Evolutionary conservation across 2,329 filamentous ascomycete genomes (phyloP), one percentile per base, ranked within the genome.

Genomic region (Didymella pomorum): DNA sequence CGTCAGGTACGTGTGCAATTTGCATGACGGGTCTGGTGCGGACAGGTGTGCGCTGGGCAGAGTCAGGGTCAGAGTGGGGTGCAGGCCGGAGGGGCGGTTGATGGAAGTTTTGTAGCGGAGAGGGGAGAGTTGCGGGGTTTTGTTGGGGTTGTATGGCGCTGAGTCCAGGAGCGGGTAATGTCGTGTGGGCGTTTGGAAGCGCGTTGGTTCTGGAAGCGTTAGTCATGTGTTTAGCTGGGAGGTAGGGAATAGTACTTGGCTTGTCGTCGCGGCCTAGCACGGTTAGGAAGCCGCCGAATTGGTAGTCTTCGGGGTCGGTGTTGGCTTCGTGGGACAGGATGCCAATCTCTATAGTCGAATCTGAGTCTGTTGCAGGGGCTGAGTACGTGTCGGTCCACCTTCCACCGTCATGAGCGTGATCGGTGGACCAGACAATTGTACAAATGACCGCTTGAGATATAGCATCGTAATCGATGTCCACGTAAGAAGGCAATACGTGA

Each of bases 181-280:
- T 0, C 93, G 87, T 65, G 96, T 95, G 23, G 89, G 87, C 66
- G 97, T 96, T 42, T 90, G 87, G 79, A 98, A 97, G 44, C 94
- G 81, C 0, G 91, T 90, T 2, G 90, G 84, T 37, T 89, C 90
- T 85, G 64, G 49, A 14, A 11, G n/a, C 50, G 52, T 54, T 35
- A 48, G 42, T 63, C 62, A 33, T 44, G 39, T 39, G 1, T 4
- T 41, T n/a, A 18, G 33, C 20, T 16, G 7, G 37, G 4, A 41
- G 21, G 29, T 18, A 20, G 20, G 41, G 21, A 29, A 29, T 55
- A 78, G 53, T 50, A 86, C 85, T 83, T 11, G 91, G 87, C 63
- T 87, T 86, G 37, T 83, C 82, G 68, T 93, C 86, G 69, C 93
- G 86, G 21, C 92, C 91, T 0, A 97, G 79, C 2, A 96, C 90